Evolutionary conservation across 2,329 filamentous ascomycete species (phyloP).

Genomic region (Xylariaceae sp.): DNA sequence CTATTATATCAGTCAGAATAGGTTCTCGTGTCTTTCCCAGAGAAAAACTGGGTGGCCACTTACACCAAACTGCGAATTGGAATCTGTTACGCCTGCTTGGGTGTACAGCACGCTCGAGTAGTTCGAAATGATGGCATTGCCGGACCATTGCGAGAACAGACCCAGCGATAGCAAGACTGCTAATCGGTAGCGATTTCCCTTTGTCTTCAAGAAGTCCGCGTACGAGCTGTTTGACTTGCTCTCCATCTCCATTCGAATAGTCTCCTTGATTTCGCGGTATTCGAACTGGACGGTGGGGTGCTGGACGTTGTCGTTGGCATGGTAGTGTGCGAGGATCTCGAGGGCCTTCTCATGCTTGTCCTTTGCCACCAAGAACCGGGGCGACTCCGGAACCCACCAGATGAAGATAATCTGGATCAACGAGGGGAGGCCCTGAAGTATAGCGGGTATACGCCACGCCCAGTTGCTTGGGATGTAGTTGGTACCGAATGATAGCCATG

Average conservation of each 20-base stretch:
- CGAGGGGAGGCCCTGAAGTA: conserved; percentile 43
- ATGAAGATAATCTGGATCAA: conserved; percentile 46
- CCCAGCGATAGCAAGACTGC: conserved; percentile 49
- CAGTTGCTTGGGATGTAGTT: conserved; percentile 42
- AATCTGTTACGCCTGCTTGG: conserved; percentile 45
- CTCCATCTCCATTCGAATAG: conserved; percentile 47
- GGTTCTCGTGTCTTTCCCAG: background rate
- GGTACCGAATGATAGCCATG: conserved; percentile 47
- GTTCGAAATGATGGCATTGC: conserved; percentile 57
- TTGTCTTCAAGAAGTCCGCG: conserved; percentile 49
- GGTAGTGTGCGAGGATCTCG: conserved; percentile 49
- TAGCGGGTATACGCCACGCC: conserved; percentile 46
- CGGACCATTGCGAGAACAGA: conserved; percentile 57
- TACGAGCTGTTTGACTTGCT: conserved; percentile 44
- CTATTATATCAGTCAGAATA: conserved; percentile 22
- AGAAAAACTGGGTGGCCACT: conserved; percentile 7
- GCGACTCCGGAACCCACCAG: conserved; percentile 33
- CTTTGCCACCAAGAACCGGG: conserved; percentile 45
- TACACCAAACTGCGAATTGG: conserved; percentile 41
- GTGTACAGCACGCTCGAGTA: conserved; percentile 52
- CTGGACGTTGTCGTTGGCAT: conserved; percentile 48
- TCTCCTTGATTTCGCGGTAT: conserved; percentile 56
- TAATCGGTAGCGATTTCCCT: conserved; percentile 53
- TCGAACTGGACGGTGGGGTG: conserved; percentile 55
- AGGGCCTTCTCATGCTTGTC: conserved; percentile 52